phyloP scores from a whole-genome alignment of 257 asterid species.

The Penstemon newberryi region DNA sequence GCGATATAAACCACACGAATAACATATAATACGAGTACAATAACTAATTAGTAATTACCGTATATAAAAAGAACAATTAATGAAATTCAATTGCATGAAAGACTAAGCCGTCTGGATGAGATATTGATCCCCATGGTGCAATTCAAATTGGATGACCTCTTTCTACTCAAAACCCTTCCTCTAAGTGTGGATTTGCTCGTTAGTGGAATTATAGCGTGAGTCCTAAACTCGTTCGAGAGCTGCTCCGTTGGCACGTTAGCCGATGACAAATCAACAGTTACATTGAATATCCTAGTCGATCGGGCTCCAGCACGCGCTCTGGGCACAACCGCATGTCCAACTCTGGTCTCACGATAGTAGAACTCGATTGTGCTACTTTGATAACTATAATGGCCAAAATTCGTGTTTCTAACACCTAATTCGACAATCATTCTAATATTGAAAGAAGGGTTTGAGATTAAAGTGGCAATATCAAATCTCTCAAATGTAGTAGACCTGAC shows the following conservation, averaged over 20 bases:
- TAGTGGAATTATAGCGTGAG: neutral
- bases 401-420: conserved; percentile 20
- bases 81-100: too few relatives aligned
- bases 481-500: conserved; percentile 21
- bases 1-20: too few relatives aligned
- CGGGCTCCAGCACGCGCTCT: conserved; percentile 11
- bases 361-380: conserved; percentile 25
- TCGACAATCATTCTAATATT: conserved; percentile 14
- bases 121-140: conserved; percentile 33
- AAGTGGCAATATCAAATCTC: neutral
- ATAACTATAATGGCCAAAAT: conserved; percentile 25
- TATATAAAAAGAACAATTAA: too few relatives aligned
- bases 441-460: conserved; percentile 20
- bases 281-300: conserved; percentile 17
- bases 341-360: conserved; percentile 8
- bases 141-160: conserved; percentile 22
- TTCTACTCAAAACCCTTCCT: conserved; percentile 35
- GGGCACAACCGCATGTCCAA: conserved; percentile 22
- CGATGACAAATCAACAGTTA: conserved; percentile 19
- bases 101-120: conserved; percentile 17
- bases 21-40: too few relatives aligned
- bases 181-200: conserved; percentile 24
- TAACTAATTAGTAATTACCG: too few relatives aligned
- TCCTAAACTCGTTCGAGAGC: neutral
- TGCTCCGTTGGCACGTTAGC: neutral